A percentile compares a stretch with the other conserved stretches of the same genome.
These are phyloP conservation scores for Ogataea pignaliae DNA, from an alignment of 805 yeast species.

Conservation along the genomic window DNA sequence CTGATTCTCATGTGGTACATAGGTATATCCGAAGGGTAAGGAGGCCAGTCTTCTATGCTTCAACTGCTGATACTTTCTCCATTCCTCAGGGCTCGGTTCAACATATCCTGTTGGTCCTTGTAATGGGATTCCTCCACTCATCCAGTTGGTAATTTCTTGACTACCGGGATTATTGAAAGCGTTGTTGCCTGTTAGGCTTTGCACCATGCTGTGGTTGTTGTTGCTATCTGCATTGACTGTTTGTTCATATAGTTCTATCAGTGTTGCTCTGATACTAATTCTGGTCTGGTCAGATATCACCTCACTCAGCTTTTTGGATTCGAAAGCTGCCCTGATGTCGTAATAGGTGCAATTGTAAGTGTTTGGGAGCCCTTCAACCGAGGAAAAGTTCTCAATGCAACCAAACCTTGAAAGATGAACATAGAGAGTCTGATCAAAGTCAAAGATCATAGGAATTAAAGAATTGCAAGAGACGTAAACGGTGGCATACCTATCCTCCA, in stretches of 20 bases:
- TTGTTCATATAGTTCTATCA: slow-evolving; percentile 18
- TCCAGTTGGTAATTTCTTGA: slow-evolving; percentile 13
- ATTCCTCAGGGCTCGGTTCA: slow-evolving; percentile 14
- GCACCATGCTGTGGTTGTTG: not conserved
- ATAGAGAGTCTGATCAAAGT: slow-evolving; percentile 14
- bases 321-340: slow-evolving; percentile 33
- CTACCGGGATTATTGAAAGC: not conserved
- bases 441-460: not conserved
- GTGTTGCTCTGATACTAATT: slow-evolving; percentile 18
- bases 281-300: slow-evolving; percentile 6
- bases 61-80: slow-evolving; percentile 20
- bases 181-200: not conserved
- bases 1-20: slow-evolving; percentile 30
- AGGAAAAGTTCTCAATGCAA: slow-evolving; percentile 12
- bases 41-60: slow-evolving; percentile 23
- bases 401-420: slow-evolving; percentile 22
- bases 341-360: slow-evolving; percentile 28
- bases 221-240: not conserved
- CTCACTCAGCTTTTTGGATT: slow-evolving; percentile 18
- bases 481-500: slow-evolving; percentile 21
- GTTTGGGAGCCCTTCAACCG: slow-evolving; percentile 4
- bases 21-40: slow-evolving; percentile 18
- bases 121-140: slow-evolving; percentile 10
- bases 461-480: slow-evolving; percentile 13
- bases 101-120: not conserved